These are phyloP conservation scores for Nelumbo lutea DNA, from an alignment of 164 flowering plant species.

Conservation along the genomic window DNA sequence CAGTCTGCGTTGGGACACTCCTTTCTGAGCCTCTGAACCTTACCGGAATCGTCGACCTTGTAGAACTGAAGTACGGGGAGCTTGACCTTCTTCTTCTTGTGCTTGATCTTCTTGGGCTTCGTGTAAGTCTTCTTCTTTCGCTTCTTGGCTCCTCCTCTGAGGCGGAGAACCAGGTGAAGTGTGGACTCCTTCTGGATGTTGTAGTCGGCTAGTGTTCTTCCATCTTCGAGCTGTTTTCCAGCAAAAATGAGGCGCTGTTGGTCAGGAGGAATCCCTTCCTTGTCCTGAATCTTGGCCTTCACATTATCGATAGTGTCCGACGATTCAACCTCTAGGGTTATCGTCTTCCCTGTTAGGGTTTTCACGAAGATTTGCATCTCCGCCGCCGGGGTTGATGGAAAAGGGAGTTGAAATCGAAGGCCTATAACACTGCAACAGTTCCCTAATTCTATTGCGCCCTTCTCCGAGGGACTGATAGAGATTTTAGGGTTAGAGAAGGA, in stretches of 20 bases:
- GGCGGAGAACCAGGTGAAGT: conserved; percentile 45
- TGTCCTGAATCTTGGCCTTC: conserved; percentile 39
- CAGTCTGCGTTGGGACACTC: conserved; percentile 15
- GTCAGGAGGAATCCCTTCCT: conserved; percentile 49
- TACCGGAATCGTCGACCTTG: conserved; percentile 49
- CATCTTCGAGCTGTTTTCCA: conserved; percentile 61
- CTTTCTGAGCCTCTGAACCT: conserved; percentile 41
- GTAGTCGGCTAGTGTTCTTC: conserved; percentile 50
- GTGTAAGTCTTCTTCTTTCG: conserved; percentile 58
- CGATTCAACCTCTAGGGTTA: conserved; percentile 50
- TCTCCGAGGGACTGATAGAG: too few relatives aligned
- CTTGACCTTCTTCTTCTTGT: conserved; percentile 50
- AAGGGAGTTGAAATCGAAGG: background rate
- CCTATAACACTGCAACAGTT: too few relatives aligned
- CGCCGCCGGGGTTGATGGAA: background rate
- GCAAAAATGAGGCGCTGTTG: conserved; percentile 53
- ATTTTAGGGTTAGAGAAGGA: too few relatives aligned
- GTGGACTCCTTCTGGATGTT: conserved; percentile 54
- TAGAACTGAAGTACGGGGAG: conserved; percentile 42
- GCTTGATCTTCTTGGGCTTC: conserved; percentile 58
- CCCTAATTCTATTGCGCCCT: too few relatives aligned
- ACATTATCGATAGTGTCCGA: conserved; percentile 22
- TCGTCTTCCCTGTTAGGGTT: conserved; percentile 66
- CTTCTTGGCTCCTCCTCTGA: conserved; percentile 49
- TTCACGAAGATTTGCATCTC: conserved; percentile 79